These are phyloP conservation scores for Starmerella roubikii DNA, from an alignment of 805 yeast genomes.

Conservation along the genomic window DNA sequence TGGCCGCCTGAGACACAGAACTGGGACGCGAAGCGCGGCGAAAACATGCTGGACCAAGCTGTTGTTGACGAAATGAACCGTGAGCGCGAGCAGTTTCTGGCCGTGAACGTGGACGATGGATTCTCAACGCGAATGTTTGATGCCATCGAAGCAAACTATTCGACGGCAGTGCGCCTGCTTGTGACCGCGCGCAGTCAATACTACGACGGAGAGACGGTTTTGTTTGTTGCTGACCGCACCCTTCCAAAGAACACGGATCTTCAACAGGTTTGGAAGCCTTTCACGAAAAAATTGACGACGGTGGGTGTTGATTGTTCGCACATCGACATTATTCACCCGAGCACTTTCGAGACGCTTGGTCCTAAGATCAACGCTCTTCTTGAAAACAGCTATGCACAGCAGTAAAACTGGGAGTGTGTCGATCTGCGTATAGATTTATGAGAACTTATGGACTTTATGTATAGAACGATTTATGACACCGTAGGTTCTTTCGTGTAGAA, in stretches of 20 bases:
- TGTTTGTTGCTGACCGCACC: constrained; percentile 11
- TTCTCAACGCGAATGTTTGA: constrained; percentile 7
- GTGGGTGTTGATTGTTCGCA: constrained; percentile 9
- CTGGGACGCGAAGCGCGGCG: constrained; percentile 10
- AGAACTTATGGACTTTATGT: too few species aligned
- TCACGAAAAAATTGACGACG: background rate
- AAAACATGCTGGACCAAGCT: constrained; percentile 8
- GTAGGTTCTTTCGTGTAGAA: too few species aligned
- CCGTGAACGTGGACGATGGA: constrained; percentile 1
- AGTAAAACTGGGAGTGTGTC: too few species aligned
- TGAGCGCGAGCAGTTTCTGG: constrained; percentile 10
- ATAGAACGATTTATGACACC: too few species aligned
- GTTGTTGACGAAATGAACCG: constrained; percentile 14
- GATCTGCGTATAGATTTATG: too few species aligned
- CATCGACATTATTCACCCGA: constrained; percentile 11
- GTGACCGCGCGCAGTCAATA: constrained; percentile 10
- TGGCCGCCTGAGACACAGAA: constrained; percentile 17
- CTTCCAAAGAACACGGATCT: constrained; percentile 9
- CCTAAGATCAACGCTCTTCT: constrained; percentile 5
- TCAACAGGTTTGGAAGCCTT: constrained; percentile 7
- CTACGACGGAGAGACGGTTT: constrained; percentile 5
- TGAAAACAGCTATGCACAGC: background rate
- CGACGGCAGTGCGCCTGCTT: constrained; percentile 10
- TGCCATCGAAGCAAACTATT: constrained; percentile 9
- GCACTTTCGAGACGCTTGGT: constrained; percentile 5